These are phyloP conservation scores for Gautieria morchelliformis DNA, from an alignment of 768 basidiomycete genomes.

Conservation along the genomic window DNA sequence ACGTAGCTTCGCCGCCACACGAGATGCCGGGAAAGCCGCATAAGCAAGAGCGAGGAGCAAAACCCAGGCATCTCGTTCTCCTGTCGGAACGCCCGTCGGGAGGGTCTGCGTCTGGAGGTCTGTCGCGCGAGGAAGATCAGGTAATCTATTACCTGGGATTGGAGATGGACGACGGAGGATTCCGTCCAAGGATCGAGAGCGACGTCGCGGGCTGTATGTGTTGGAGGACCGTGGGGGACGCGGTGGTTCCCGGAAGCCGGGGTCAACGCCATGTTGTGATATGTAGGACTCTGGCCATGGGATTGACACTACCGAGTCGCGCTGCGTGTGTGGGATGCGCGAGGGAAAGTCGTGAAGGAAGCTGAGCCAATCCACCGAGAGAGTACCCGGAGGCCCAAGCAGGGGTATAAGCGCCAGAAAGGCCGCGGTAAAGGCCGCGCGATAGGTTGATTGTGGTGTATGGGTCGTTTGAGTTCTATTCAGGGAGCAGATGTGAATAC, in stretches of 20 bases:
- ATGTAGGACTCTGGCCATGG: background rate
- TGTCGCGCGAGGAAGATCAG: background rate
- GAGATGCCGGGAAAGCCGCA: constrained; percentile 1
- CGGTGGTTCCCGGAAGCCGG: background rate
- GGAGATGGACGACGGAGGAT: background rate
- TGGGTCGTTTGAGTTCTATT: background rate
- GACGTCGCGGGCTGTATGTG: background rate
- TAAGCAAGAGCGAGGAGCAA: constrained; percentile 4
- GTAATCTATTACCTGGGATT: background rate
- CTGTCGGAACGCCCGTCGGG: background rate
- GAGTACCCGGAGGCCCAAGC: background rate
- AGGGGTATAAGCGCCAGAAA: background rate
- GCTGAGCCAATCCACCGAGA: constrained; percentile 1
- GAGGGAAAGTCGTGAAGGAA: constrained; percentile 7
- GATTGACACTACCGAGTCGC: constrained; percentile 3
- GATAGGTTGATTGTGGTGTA: background rate
- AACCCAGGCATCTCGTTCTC: constrained; percentile 6
- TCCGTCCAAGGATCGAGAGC: background rate
- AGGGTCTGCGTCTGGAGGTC: background rate
- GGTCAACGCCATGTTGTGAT: background rate
- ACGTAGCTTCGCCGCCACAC: background rate
- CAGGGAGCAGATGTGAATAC: background rate
- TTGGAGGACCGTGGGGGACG: background rate
- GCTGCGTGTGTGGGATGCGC: background rate
- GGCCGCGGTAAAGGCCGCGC: constrained; percentile 2